These are phyloP conservation scores for Leucocoprinus sp. DNA, from an alignment of 768 basidiomycete species.

Conservation along the genomic window DNA sequence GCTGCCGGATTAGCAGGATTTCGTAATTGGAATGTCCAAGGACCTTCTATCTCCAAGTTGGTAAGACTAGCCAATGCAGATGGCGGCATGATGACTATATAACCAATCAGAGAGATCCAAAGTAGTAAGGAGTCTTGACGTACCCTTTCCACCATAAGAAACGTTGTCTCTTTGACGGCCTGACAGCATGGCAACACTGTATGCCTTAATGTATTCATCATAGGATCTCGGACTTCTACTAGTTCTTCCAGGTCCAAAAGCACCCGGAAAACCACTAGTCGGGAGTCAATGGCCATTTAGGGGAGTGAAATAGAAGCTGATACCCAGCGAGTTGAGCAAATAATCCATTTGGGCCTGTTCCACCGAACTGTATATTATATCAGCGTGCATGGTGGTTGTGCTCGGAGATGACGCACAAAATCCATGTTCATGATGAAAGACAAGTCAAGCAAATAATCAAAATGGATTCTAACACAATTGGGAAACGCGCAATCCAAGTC, in stretches of 20 bases:
- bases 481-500: conserved; percentile 19
- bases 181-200: conserved; percentile 90
- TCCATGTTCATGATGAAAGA: conserved; percentile 26
- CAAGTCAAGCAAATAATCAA: conserved; percentile 11
- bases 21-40: conserved; percentile 95
- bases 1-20: conserved; percentile 81
- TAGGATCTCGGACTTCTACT: conserved; percentile 66
- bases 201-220: conserved; percentile 90
- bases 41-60: conserved; percentile 77
- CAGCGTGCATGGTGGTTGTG: conserved; percentile 5
- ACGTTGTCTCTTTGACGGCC: conserved; percentile 83
- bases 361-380: conserved; percentile 28
- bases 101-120: conserved; percentile 6
- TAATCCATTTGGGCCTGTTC: conserved; percentile 50
- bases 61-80: conserved; percentile 88
- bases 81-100: conserved; percentile 93
- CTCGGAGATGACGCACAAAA: conserved; percentile 28
- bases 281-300: conserved; percentile 11
- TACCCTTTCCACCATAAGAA: conserved; percentile 96
- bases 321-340: conserved; percentile 64
- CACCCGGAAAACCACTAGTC: conserved; percentile 45
- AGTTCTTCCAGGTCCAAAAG: conserved; percentile 34
- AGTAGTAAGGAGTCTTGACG: conserved; percentile 13
- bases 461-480: conserved; percentile 9
- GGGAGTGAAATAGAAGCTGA: conserved; percentile 10